These are phyloP conservation scores for Planoprotostelium fungivorum DNA, from an alignment of 78 protist genomes.

Conservation along the genomic window DNA sequence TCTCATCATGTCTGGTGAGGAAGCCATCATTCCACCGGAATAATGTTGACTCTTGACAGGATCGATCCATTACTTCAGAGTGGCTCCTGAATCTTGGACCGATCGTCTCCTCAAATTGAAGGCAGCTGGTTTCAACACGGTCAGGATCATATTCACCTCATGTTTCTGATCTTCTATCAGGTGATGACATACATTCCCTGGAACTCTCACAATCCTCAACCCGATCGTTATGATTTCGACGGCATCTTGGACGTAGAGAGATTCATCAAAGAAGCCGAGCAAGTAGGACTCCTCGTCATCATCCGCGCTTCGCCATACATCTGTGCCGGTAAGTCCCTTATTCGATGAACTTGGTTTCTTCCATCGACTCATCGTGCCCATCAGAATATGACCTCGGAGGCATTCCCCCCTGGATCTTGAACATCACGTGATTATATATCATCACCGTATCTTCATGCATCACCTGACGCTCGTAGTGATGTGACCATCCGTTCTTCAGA, in stretches of 20 bases:
- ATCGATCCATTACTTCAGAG: not conserved
- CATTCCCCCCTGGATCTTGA: not conserved
- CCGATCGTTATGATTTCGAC: not conserved
- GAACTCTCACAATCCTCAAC: not conserved
- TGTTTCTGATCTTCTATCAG: too few species aligned
- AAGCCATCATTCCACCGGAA: not conserved
- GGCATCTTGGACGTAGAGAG: not conserved
- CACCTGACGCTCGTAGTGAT: not conserved
- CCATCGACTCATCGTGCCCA: not conserved
- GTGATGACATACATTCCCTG: not conserved
- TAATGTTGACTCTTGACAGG: not conserved
- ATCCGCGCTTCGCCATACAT: not conserved
- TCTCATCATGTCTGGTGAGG: not conserved
- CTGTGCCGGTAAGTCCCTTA: not conserved
- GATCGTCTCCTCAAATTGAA: not conserved
- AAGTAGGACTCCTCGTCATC: not conserved
- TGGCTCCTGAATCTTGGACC: not conserved
- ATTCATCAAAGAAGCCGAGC: not conserved
- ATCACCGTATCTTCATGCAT: not conserved
- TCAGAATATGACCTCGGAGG: not conserved
- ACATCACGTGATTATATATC: not conserved
- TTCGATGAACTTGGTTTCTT: too few species aligned
- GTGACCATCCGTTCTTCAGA: not conserved
- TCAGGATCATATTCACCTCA: too few species aligned
- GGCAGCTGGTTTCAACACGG: not conserved